Evolutionary conservation across 352 stramenopile genomes (phyloP).

Genomic region (Phytopythium montanum): DNA sequence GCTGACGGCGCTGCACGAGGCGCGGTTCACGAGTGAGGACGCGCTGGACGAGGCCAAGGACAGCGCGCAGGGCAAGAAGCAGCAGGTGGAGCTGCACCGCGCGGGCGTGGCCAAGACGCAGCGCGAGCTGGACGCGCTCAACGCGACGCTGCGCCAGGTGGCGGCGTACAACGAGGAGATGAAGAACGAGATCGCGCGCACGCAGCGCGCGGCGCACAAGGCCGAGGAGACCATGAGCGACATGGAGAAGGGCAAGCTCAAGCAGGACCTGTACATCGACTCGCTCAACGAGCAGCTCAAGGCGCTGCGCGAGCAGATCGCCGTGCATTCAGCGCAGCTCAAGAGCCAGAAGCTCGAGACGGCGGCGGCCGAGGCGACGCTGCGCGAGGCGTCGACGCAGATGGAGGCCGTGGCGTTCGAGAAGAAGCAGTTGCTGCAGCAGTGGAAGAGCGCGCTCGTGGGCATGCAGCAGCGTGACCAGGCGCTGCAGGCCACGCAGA

Average conservation of each 20-base stretch:
- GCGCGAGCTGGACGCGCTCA: slow-evolving; percentile 85
- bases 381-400: slow-evolving; percentile 84
- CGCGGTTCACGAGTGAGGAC: slow-evolving; percentile 67
- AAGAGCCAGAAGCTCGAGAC: slow-evolving; percentile 86
- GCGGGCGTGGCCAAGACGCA: slow-evolving; percentile 82
- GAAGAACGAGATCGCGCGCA: slow-evolving; percentile 92
- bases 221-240: slow-evolving; percentile 90
- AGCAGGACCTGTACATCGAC: slow-evolving; percentile 95
- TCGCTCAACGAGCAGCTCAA: slow-evolving; percentile 89
- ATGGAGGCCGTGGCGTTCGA: slow-evolving; percentile 93
- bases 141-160: slow-evolving; percentile 82
- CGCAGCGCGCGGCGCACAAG: slow-evolving; percentile 91
- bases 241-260: slow-evolving; percentile 93
- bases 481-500: slow-evolving; percentile 87
- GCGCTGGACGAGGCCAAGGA: slow-evolving; percentile 71
- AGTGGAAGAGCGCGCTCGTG: slow-evolving; percentile 95
- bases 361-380: slow-evolving; percentile 77
- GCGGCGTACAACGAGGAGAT: slow-evolving; percentile 95
- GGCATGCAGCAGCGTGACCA: slow-evolving; percentile 90
- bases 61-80: slow-evolving; percentile 54
- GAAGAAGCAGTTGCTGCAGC: slow-evolving; percentile 94
- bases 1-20: slow-evolving; percentile 57
- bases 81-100: slow-evolving; percentile 49
- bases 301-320: slow-evolving; percentile 84
- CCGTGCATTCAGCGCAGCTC: slow-evolving; percentile 73